Base-by-base conservation (phyloP, 129 eudicot genomes). In the Oenanthe sinensis region DNA sequence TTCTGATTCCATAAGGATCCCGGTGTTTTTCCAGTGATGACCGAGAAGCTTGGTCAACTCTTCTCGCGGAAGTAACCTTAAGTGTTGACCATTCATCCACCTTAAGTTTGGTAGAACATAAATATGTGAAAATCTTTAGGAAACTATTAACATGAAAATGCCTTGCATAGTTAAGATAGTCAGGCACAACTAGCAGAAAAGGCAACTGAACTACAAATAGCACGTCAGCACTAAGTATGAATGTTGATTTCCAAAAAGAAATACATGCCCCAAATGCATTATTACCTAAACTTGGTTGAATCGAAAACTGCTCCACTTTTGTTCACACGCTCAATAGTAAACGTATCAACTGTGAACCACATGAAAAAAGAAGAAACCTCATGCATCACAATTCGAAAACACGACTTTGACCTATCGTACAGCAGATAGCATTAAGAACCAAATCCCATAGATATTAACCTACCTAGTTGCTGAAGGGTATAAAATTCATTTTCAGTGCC, bases 11-110 rank as follows among this genome's bases (percentile, higher is more conserved):
- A 81, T 88, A n/a, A 91, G 87, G 55, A 95, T 81, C 81, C 88
- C 89, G 16, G 81, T 75, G 67, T 86, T 87, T 85, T 88, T 87
- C 97, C 98, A 95, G 67, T 77, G 88, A 39, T 85, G 90, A 81
- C 98, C 98, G 30, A 95, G 78, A 40, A 84, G 81, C 79, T 85
- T 86, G 77, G 84, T 79, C 68, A 95, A 75, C 79, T 91, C 87
- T 44, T 89, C 87, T 54, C 85, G 68, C 17, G 96, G 93, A 84
- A 94, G 89, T 67, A 91, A 90, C 89, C 88, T 90, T 84, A 95
- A 83, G 85, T 95, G 85, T 49, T 80, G 96, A 22, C 98, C 98
- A 83, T 95, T 95, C 98, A 95, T 95, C 98, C 98, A 95, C 92
- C 98, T 94, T 76, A 60, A 67, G 24, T 84, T 80, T 79, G 43